Base-by-base conservation (phyloP, 257 asterid species). In the Marsdenia floribunda region DNA sequence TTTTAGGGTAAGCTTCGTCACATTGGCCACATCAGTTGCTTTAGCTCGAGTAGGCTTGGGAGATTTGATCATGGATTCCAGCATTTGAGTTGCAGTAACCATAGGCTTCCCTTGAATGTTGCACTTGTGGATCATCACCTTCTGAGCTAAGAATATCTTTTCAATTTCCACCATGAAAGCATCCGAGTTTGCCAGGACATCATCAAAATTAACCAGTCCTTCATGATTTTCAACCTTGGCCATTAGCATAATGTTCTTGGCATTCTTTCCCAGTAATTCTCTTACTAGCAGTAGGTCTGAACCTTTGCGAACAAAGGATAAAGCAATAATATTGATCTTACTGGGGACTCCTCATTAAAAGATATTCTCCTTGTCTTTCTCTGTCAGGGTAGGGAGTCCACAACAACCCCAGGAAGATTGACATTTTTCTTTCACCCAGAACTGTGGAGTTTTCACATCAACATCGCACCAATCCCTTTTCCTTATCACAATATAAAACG, bases 291-390 rank as follows among this genome's bases (percentile, higher is more conserved):
- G 78, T 78, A 90, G 83, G 75, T 90, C 93, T 2, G 96, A 89
- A 66, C 96, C 93, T 72, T 89, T 89, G 72, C 92, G 96, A 69
- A 89, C 96, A 75, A 89, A 89, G 49, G 96, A 89, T 64, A 89
- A 85, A 8, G 92, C 92, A 83, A 87, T 86, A 86, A 89, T 89
- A 78, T 89, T 92, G 71, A 89, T 89, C 59, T 86, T 75, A 74
- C 88, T 90, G 18, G 96, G 91, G 52, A 90, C 83, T 58, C 76
- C 76, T 70, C 76, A 73, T n/a, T 50, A 24, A 2, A 73, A 55
- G 55, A 58, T 73, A 40, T 73, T 70, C 15, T 73, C 76, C n/a
- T 26, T 40, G 47, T 73, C 70, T 58, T 73, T 59, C 76, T 73
- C 70, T 4, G 76, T 73, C 42, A 73, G 60, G 44, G 76, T 75